Percentiles rank a stretch among this genome's conserved stretches.
These are phyloP conservation scores for Trichosanthes truncata DNA, from an alignment of 306 rosid genomes.

Conservation along the genomic window DNA sequence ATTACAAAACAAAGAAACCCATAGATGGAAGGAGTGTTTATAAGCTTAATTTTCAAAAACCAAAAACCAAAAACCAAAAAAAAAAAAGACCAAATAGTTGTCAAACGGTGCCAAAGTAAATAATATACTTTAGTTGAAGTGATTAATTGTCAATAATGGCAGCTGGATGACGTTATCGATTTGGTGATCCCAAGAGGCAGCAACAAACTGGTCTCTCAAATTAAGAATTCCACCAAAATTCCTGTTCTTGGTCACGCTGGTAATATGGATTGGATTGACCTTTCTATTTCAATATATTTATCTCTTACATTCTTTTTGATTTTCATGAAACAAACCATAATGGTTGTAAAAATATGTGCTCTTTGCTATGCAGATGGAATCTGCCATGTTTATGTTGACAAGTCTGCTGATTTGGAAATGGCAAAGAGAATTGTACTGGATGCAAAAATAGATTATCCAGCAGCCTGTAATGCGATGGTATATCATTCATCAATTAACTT, in stretches of 20 bases:
- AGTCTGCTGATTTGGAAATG: constrained; percentile 84
- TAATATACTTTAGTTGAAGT: background rate
- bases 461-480: constrained; percentile 99
- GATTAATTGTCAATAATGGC: constrained; percentile 12
- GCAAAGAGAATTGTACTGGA: constrained; percentile 69
- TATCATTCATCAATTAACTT: constrained; percentile 1
- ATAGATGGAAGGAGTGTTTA: too few species aligned
- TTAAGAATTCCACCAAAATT: constrained; percentile 85
- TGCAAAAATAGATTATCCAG: constrained; percentile 93
- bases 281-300: background rate
- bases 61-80: too few species aligned
- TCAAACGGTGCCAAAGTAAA: background rate
- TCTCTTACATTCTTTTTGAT: constrained; percentile 9
- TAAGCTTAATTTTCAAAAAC: too few species aligned
- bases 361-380: constrained; percentile 67
- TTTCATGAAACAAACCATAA: background rate
- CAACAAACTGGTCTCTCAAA: constrained; percentile 88
- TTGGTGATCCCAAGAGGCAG: constrained; percentile 98
- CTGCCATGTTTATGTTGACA: constrained; percentile 88
- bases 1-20: too few species aligned
- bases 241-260: constrained; percentile 99
- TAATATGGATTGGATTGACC: constrained; percentile 26
- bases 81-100: too few species aligned
- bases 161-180: constrained; percentile 92
- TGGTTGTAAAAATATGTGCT: background rate